Conservation (phyloP, 164 flowering plant genomes). For the Hamamelis virginiana region DNA sequence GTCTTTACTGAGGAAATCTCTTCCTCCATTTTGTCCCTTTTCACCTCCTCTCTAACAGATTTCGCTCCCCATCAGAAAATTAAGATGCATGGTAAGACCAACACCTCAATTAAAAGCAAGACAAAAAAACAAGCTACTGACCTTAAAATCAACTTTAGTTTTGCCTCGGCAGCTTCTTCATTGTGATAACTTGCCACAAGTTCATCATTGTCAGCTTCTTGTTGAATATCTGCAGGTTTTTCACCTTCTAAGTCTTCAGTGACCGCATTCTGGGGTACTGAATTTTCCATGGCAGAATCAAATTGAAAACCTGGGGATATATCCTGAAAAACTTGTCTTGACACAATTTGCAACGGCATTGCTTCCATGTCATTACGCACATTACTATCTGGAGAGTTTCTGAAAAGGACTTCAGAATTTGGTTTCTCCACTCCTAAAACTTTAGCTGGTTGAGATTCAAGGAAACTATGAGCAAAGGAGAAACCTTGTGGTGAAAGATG, state of each 20-base stretch:
- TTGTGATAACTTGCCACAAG: conserved; percentile 29
- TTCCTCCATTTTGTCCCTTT: too few relatives aligned
- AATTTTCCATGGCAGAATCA: conserved; percentile 17
- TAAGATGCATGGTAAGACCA: background rate
- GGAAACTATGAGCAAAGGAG: conserved; percentile 17
- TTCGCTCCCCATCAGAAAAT: too few relatives aligned
- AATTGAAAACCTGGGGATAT: conserved; percentile 15
- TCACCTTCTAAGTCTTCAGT: conserved; percentile 26
- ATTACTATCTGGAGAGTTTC: conserved; percentile 24
- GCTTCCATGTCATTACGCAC: conserved; percentile 16
- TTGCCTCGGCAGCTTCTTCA: conserved; percentile 67
- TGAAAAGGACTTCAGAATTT: conserved; percentile 14
- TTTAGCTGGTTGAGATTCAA: conserved; percentile 20
- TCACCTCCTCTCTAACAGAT: too few relatives aligned
- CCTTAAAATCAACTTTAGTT: conserved; percentile 81
- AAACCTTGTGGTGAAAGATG: conserved; percentile 15
- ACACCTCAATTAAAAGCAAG: conserved; percentile 9
- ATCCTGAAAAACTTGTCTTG: conserved; percentile 21
- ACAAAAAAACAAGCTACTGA: conserved; percentile 18
- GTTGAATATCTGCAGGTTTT: conserved; percentile 17
- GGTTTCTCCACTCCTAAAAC: conserved; percentile 21
- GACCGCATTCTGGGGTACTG: conserved; percentile 14
- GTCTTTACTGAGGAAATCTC: too few relatives aligned
- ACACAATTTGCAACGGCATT: conserved; percentile 21
- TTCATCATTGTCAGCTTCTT: conserved; percentile 36